A percentile compares a stretch with the other conserved stretches of the same genome.
Evolutionary conservation across 2,329 filamentous ascomycete genomes (phyloP).

Genomic region (Venturia carpophila): DNA sequence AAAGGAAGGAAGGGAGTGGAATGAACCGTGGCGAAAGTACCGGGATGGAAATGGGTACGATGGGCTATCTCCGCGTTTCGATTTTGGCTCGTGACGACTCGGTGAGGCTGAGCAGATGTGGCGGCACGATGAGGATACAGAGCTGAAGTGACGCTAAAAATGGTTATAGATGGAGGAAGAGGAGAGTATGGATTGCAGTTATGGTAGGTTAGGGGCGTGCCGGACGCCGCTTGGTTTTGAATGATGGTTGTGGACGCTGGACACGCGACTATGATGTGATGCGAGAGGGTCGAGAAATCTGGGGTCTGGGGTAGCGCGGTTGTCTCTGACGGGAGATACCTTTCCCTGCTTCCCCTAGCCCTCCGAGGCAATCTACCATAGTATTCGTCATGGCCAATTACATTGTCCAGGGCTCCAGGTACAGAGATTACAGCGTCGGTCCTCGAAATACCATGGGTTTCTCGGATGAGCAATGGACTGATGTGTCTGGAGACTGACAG

Average conservation of each 20-base stretch:
- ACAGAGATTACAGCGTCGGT: not conserved
- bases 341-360: not conserved
- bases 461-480: too few species aligned
- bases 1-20: not conserved
- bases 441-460: too few species aligned
- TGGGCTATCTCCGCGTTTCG: not conserved
- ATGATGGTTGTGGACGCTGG: not conserved
- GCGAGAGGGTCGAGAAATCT: not conserved
- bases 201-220: not conserved
- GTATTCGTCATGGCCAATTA: not conserved
- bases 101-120: conserved; percentile 9
- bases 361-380: not conserved
- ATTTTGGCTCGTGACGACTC: not conserved
- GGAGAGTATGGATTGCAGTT: not conserved
- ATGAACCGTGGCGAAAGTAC: not conserved
- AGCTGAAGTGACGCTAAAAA: not conserved
- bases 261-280: not conserved
- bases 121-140: not conserved
- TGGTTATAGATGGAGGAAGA: not conserved
- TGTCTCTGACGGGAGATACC: not conserved
- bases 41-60: not conserved
- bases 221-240: conserved; percentile 7
- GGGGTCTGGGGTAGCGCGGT: conserved; percentile 7
- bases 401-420: not conserved
- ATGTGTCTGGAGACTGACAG: not conserved